Evolutionary conservation across 2,329 filamentous ascomycete genomes (phyloP).

Genomic region (Diaporthe citriasiana): DNA sequence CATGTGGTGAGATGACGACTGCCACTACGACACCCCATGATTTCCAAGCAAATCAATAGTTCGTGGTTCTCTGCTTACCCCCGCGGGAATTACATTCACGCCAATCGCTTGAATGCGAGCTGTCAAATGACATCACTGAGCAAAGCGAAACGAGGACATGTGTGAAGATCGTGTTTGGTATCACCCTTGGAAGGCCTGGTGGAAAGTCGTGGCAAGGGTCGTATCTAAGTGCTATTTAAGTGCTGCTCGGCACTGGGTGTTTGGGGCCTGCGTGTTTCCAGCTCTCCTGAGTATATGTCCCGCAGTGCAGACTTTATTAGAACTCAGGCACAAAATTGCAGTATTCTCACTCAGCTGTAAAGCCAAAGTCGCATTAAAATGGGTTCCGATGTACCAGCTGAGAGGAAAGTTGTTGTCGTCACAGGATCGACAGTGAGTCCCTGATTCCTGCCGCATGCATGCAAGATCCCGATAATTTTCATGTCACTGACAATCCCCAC

Average conservation of each 20-base stretch:
- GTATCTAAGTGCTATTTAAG: neutral
- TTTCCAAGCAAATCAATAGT: neutral
- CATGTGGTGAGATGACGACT: neutral
- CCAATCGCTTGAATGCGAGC: too few relatives aligned
- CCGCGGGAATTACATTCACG: neutral
- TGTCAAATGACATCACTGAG: neutral
- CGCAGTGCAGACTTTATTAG: neutral
- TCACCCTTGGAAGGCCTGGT: neutral
- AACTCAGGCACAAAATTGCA: neutral
- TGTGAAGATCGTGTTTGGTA: neutral
- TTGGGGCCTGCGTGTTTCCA: neutral
- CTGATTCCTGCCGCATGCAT: neutral
- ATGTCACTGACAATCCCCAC: neutral
- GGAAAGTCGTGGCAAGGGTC: too few relatives aligned
- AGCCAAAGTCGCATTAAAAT: neutral
- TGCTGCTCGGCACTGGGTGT: neutral
- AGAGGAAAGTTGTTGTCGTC: neutral
- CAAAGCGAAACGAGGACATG: too few relatives aligned
- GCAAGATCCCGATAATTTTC: neutral
- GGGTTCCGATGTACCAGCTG: neutral
- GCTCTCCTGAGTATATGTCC: neutral
- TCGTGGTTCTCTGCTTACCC: neutral
- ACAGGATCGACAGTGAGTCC: conserved; percentile 21
- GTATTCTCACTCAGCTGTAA: neutral
- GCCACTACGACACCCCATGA: neutral